Conservation (phyloP, 23 red algal species). For the Rhodosorus marinus region DNA sequence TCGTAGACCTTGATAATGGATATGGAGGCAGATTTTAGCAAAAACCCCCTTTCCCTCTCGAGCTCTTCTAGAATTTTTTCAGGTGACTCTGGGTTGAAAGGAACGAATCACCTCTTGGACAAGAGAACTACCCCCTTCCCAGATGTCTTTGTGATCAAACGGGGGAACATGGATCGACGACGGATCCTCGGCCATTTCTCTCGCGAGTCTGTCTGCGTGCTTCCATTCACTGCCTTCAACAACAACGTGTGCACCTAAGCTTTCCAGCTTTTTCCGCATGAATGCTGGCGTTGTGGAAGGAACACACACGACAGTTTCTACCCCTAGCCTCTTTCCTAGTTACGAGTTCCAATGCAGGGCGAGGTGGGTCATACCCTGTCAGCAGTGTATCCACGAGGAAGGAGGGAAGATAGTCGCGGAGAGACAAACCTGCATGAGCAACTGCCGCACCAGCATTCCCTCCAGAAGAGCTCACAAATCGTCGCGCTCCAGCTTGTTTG, state of each 20-base stretch:
- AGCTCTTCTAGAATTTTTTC: no score
- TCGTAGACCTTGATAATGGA: no score
- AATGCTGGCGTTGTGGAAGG: slow-evolving; percentile 53
- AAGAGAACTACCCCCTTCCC: slow-evolving; percentile 38
- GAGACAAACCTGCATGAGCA: slow-evolving; percentile 32
- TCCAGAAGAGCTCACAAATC: slow-evolving; percentile 59
- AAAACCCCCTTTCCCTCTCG: no score
- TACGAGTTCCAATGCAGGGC: no score
- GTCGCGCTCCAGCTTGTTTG: background rate
- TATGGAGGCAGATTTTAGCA: no score
- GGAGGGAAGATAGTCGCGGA: no score
- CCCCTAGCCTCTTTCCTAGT: slow-evolving; percentile 10
- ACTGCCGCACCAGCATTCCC: slow-evolving; percentile 73
- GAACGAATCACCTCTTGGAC: slow-evolving; percentile 74
- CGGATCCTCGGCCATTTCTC: slow-evolving; percentile 9
- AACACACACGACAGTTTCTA: slow-evolving; percentile 38
- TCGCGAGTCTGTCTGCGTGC: slow-evolving; percentile 31
- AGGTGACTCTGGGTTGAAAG: no score
- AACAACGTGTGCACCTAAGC: slow-evolving; percentile 32
- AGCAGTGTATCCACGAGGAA: no score
- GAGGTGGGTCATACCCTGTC: no score
- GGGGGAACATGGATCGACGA: slow-evolving; percentile 28
- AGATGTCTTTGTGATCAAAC: slow-evolving; percentile 57
- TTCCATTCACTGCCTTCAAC: slow-evolving; percentile 68
- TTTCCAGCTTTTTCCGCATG: slow-evolving; percentile 34